These are phyloP conservation scores for Penicillium arizonense DNA, from an alignment of 495 filamentous ascomycete genomes.

Conservation along the genomic window DNA sequence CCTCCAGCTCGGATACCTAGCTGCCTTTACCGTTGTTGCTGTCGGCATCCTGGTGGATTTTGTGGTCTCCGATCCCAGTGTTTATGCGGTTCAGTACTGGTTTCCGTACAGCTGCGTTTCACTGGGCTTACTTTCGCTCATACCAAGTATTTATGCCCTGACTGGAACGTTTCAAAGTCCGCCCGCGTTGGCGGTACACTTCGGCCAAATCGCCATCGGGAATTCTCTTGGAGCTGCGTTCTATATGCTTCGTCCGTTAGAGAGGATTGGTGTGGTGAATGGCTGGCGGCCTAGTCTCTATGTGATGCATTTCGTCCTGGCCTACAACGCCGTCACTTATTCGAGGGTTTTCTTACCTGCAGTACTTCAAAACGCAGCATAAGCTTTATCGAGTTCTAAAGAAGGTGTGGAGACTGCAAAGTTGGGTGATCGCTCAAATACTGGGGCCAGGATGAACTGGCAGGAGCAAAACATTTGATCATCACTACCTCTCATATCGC, in stretches of 20 bases:
- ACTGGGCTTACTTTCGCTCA: not conserved
- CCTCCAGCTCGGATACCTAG: not conserved
- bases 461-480: not conserved
- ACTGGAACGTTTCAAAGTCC: not conserved
- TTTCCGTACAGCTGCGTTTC: slow-evolving; percentile 5
- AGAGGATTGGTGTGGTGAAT: not conserved
- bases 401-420: not conserved
- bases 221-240: not conserved
- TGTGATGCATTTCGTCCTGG: not conserved
- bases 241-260: slow-evolving; percentile 5
- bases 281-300: slow-evolving; percentile 2
- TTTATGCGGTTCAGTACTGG: not conserved
- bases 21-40: slow-evolving; percentile 2
- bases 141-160: slow-evolving; percentile 5
- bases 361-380: not conserved
- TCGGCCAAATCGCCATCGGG: slow-evolving; percentile 3
- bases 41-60: slow-evolving; percentile 1
- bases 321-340: not conserved
- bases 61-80: not conserved
- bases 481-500: too few relatives aligned
- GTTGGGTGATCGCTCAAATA: not conserved
- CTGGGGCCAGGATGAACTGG: not conserved
- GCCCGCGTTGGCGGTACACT: slow-evolving; percentile 1
- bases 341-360: not conserved
- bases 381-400: not conserved